Evolutionary conservation across 177 flowering plant species (phyloP), one percentile per base, ranked within the genome.

Genomic region (Tripterygium wilfordii): DNA sequence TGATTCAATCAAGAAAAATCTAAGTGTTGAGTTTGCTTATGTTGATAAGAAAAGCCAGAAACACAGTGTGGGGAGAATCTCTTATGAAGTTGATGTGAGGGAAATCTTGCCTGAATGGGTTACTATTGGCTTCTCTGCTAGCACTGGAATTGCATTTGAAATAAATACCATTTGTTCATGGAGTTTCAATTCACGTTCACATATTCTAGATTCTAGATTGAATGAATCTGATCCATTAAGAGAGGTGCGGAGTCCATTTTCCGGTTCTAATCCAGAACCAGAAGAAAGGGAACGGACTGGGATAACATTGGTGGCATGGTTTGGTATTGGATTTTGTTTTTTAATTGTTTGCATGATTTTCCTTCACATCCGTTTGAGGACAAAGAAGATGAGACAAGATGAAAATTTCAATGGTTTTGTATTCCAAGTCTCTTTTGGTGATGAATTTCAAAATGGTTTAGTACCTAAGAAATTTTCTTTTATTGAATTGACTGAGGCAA

Each of bases 121-220:
- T 18, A 40, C 4, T 5, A 1, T 78, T 31, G 80, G 83, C 7
- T 65, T 75, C 36, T 64, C 78, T 1, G 70, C 71, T 6, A 41
- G 71, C 1, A 70, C 77, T 0, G 65, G 73, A 1, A 0, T 0
- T 1, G 20, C 0, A 0, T 9, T 32, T 0, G 55, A 38, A 31
- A n/a, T 14, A 1, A 48, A 64, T 42, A 53, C 0, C 0, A 37
- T 72, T 3, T 15, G 16, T n/a, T 67, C 76, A 2, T 72, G 80
- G 80, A 45, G 37, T 10, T 75, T 75, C 47, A 47, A 38, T 26
- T 69, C 76, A 19, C 64, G 19, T 42, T 50, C 68, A 28, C 21
- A 12, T 25, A 1, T 56, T 21, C 15, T 27, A 38, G 4, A 15
- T 14, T 28, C 12, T 5, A 1, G 46, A 8, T 1, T 21, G 35